These are phyloP conservation scores for Pseudogymnoascus sp. DNA, from an alignment of 2,329 filamentous ascomycete species.

Conservation along the genomic window DNA sequence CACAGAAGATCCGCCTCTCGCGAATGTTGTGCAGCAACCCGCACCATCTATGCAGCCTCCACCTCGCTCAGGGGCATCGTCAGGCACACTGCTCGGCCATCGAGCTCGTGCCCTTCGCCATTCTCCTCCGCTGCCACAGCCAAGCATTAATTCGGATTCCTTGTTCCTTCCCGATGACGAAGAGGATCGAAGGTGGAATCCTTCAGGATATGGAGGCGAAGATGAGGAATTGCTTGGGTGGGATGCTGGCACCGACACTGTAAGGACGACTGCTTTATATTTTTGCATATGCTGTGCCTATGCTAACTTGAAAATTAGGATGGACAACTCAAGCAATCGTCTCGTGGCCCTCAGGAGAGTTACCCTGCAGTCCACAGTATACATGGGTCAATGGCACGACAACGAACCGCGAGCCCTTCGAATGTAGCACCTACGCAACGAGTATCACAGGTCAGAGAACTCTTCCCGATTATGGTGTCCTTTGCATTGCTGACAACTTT, in stretches of 20 bases:
- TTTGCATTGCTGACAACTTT: constrained; percentile 17
- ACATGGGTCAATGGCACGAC: constrained; percentile 4
- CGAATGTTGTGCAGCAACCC: constrained; percentile 20
- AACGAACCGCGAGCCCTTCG: constrained; percentile 18
- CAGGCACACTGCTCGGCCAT: constrained; percentile 31
- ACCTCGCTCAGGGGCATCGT: constrained; percentile 15
- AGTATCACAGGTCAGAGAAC: constrained; percentile 52
- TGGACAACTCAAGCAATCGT: constrained; percentile 21
- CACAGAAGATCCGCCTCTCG: constrained; percentile 20
- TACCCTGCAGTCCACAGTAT: constrained; percentile 10
- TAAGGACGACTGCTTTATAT: constrained; percentile 31
- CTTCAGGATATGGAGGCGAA: constrained; percentile 55
- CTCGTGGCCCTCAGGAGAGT: constrained; percentile 15
- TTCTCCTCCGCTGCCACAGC: constrained; percentile 45
- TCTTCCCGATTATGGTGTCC: constrained; percentile 19
- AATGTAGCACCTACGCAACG: constrained; percentile 64
- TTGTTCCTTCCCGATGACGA: constrained; percentile 60
- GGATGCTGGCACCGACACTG: constrained; percentile 60
- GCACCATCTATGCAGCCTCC: constrained; percentile 24
- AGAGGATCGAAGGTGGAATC: constrained; percentile 66
- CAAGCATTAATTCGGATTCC: constrained; percentile 55
- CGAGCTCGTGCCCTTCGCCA: constrained; percentile 34
- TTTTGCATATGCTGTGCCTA: constrained; percentile 22
- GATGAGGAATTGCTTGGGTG: constrained; percentile 63
- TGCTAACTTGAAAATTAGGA: constrained; percentile 20